Base-by-base conservation (phyloP, 768 basidiomycete species). In the Leccinum incarnatum region DNA sequence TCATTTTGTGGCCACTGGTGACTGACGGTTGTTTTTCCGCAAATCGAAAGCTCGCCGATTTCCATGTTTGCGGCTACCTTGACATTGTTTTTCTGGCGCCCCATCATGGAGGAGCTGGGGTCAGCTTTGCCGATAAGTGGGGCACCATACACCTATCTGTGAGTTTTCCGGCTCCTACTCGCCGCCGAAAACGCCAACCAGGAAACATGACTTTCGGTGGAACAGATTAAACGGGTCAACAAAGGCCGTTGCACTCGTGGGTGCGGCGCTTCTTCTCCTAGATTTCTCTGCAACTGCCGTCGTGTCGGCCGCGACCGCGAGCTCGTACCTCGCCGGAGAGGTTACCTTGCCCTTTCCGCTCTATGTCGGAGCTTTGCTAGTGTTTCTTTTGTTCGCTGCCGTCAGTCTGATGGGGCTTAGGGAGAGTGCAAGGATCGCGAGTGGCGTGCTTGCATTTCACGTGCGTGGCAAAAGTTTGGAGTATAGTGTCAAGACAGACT, bases 301-400 rank as follows among this genome's bases (percentile, higher is more conserved):
- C 14, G 86, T 89, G 19, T 89, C 89, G 0, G 88, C 89, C 0
- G 85, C 88, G 4, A 89, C 89, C 0, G 88, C 89, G 0, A 77
- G 81, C 3, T 77, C 82, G 3, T 91, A 91, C 61, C 80, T 91
- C 37, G 76, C 78, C 2, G 86, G 86, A 23, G 88, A 91, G 66
- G 78, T 86, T 1, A 59, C 67, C 3, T 68, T 87, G 9, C 85
- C 86, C 0, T 84, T 89, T 64, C 81, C 84, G 1, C 60, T 75
- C 6, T 82, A 80, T 64, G 75, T 83, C 2, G 79, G 79, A 1
- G 76, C 84, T 1, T 70, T 81, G 14, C 62, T 87, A n/a, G 76
- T 90, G 17, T 72, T 89, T 6, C 57, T 79, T 6, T 57, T 83
- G 4, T 83, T 90, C 52, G 79, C 81, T 4, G 52, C 77, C 7